Evolutionary conservation across 139 green algal genomes (phyloP).

Genomic region (Deuterostichococcus epilithicus): DNA sequence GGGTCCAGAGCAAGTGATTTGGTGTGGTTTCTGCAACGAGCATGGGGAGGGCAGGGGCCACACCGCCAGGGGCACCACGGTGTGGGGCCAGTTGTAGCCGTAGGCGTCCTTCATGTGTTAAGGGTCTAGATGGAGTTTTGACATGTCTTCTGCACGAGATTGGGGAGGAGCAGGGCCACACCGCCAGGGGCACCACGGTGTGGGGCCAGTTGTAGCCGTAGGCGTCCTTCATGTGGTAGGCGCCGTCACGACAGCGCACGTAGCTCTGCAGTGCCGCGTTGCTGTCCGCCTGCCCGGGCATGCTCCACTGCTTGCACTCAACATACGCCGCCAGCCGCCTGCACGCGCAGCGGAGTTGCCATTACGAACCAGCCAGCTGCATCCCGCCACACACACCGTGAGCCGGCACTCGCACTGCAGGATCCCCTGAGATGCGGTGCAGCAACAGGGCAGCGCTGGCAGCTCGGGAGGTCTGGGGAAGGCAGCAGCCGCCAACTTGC

Average conservation of each 20-base stretch:
- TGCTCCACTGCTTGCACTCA: constrained; percentile 20
- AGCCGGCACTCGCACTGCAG: no score
- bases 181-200: constrained; percentile 28
- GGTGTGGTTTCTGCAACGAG: no score
- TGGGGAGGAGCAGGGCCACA: not conserved
- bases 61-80: constrained; percentile 27
- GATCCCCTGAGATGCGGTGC: no score
- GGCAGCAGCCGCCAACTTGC: no score
- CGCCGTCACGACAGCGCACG: constrained; percentile 43
- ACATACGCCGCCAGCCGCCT: constrained; percentile 29
- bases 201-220: constrained; percentile 40
- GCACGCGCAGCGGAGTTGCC: not conserved
- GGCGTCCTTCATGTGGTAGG: constrained; percentile 52
- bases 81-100: constrained; percentile 34
- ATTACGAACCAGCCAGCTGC: no score
- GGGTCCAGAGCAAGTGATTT: no score
- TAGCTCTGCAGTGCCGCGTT: constrained; percentile 41
- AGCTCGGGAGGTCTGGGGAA: no score
- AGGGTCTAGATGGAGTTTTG: no score
- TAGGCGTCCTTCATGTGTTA: constrained; percentile 55
- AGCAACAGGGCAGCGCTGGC: no score
- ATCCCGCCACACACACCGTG: no score
- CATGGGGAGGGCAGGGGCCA: not conserved
- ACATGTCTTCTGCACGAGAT: no score
- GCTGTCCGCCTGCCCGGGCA: constrained; percentile 29